phyloP scores from a whole-genome alignment of 2,329 filamentous ascomycete genomes.

The Periglandula ipomoeae region DNA sequence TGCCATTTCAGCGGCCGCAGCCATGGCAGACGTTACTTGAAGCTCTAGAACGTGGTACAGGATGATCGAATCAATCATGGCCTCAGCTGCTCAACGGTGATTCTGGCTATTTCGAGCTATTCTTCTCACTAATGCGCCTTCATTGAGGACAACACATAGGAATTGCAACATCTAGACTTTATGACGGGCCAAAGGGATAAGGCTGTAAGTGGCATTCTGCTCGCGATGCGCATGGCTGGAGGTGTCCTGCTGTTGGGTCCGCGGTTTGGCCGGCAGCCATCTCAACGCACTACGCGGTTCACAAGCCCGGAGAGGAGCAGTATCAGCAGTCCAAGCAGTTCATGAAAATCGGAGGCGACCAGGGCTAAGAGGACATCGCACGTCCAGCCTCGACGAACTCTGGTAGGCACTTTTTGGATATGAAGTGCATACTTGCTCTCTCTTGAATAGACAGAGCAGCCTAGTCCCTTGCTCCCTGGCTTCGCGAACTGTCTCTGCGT shows the following conservation, averaged over 20 bases:
- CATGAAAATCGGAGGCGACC: too few relatives aligned
- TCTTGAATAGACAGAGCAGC: background rate
- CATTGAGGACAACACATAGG: background rate
- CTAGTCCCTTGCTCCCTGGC: background rate
- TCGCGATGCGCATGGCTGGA: too few relatives aligned
- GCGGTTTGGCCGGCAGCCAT: too few relatives aligned
- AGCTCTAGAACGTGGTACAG: slow-evolving; percentile 2
- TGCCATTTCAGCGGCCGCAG: background rate
- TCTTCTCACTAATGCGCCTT: background rate
- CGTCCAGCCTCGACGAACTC: too few relatives aligned
- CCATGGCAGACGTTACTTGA: background rate
- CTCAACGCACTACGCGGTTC: too few relatives aligned
- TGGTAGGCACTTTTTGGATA: too few relatives aligned
- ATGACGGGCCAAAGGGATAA: background rate
- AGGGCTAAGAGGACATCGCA: too few relatives aligned
- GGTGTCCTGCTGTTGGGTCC: too few relatives aligned
- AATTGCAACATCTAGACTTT: background rate
- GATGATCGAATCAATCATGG: background rate
- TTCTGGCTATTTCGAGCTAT: background rate
- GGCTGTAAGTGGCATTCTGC: background rate
- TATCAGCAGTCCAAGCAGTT: too few relatives aligned
- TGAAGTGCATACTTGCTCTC: too few relatives aligned
- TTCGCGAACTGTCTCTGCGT: background rate
- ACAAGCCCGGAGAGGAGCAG: too few relatives aligned
- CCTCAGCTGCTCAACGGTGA: background rate